A percentile compares a stretch with the other conserved stretches of the same genome.
phyloP scores from a whole-genome alignment of 2,329 filamentous ascomycete genomes.

The Chrysosporium queenslandicum region DNA sequence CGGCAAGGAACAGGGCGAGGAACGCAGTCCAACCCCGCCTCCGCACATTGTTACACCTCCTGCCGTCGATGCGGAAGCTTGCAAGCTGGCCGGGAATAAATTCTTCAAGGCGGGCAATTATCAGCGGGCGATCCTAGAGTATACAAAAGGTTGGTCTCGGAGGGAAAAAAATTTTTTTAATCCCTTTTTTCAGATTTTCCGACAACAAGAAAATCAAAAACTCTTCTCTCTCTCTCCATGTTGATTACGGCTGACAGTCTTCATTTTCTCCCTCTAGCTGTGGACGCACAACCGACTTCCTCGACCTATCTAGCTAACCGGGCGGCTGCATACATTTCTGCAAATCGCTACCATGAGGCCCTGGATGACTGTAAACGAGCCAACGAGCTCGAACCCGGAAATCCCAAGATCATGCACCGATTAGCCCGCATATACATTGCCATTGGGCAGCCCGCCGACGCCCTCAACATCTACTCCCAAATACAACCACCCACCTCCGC shows the following conservation, averaged over 20 bases:
- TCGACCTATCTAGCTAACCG: conserved; percentile 90
- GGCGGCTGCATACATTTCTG: conserved; percentile 86
- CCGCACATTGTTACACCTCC: conserved; percentile 38
- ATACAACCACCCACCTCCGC: conserved; percentile 71
- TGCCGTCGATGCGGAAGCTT: conserved; percentile 67
- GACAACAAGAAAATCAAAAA: no score
- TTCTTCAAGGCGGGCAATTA: conserved; percentile 95
- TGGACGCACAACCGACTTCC: conserved; percentile 75
- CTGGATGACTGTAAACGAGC: conserved; percentile 79
- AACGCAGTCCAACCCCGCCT: conserved; percentile 39
- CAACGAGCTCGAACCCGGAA: conserved; percentile 71
- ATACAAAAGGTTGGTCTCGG: conserved; percentile 67
- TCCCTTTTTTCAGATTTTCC: neutral
- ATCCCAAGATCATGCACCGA: conserved; percentile 78
- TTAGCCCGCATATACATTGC: conserved; percentile 83
- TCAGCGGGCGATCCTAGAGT: conserved; percentile 76
- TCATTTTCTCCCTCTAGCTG: conserved; percentile 48
- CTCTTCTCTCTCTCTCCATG: neutral
- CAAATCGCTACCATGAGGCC: conserved; percentile 65
- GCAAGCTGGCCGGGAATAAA: conserved; percentile 89
- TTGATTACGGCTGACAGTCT: neutral
- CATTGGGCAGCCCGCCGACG: conserved; percentile 77
- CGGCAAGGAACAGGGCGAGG: conserved; percentile 22
- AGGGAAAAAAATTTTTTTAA: neutral
- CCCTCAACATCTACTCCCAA: conserved; percentile 67